These are phyloP conservation scores for Cladophialophora chaetospira DNA, from an alignment of 2,329 filamentous ascomycete species.

Conservation along the genomic window DNA sequence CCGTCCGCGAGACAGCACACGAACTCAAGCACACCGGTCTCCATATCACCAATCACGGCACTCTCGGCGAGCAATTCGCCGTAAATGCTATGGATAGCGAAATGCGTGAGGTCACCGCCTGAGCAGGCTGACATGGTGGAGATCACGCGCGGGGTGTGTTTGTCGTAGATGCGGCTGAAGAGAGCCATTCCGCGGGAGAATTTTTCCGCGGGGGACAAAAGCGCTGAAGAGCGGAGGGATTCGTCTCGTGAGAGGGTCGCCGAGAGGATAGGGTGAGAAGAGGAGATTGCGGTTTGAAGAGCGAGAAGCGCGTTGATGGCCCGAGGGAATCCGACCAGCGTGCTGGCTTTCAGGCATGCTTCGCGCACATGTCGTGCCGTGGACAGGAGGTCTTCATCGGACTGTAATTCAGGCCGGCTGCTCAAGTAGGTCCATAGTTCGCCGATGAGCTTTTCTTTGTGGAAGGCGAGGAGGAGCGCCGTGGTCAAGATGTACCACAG, in stretches of 20 bases:
- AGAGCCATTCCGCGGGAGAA: conserved; percentile 35
- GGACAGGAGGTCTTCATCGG: conserved; percentile 12
- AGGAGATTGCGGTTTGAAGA: conserved; percentile 32
- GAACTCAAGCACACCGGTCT: conserved; percentile 37
- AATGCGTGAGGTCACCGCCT: conserved; percentile 36
- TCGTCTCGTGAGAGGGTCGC: conserved; percentile 23
- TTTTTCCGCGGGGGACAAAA: conserved; percentile 24
- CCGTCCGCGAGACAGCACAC: conserved; percentile 36
- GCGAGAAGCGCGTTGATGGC: conserved; percentile 35
- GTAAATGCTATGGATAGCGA: conserved; percentile 36
- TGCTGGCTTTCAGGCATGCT: conserved; percentile 36
- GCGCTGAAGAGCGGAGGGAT: conserved; percentile 25
- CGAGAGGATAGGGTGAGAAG: conserved; percentile 24
- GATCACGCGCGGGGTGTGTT: conserved; percentile 34
- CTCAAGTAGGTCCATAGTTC: conserved; percentile 34
- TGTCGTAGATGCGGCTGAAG: conserved; percentile 35
- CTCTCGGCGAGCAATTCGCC: conserved; percentile 36
- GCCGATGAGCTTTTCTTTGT: conserved; percentile 34
- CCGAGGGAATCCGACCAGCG: conserved; percentile 37
- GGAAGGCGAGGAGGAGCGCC: conserved; percentile 34
- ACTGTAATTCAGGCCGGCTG: neutral
- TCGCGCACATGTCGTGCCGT: conserved; percentile 35
- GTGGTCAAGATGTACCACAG: conserved; percentile 36
- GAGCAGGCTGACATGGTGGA: conserved; percentile 33
- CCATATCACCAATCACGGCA: conserved; percentile 31